Base-by-base conservation (phyloP, 441 rosid genomes). In the Euphorbia celastroides region DNA sequence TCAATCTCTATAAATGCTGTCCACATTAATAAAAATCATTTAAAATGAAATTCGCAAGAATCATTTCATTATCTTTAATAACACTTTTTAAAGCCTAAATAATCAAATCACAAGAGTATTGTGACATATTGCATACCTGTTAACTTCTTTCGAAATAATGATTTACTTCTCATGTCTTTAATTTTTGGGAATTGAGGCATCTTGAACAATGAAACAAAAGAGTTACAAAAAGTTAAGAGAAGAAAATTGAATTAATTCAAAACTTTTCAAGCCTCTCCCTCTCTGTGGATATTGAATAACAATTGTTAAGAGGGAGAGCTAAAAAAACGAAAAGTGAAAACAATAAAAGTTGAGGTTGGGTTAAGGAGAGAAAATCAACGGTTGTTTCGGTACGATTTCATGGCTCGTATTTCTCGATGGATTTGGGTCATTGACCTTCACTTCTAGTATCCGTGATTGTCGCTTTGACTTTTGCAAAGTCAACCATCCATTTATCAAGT, bases 341-440 rank as follows among this genome's bases (percentile, higher is more conserved):
- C 1, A 5, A 19, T 6, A 51, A 19, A 19, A 51, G 2, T 44
- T 19, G 14, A 9, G 12, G 56, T 20, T 51, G 13, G 27, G 2
- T 25, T 51, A 9, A 17, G 57, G 11, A 16, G 17, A 26, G 62
- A 42, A 30, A 67, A 51, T 54, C 55, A 80, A 78, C 86, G 87
- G 68, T 36, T 66, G 57, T 66, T 51, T 27, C 82, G 83, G 79
- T 75, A 44, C 28, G 41, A 41, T 28, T 41, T 70, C 3, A 23
- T 44, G 70, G 79, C 46, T 22, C 42, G 41, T 64, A 72, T n/a
- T 70, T 3, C 19, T 67, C 59, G 2, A 13, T 51, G 61, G 66
- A n/a, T 42, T 20, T 28, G n/a, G 51, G 67, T 26, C 0, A 36
- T 56, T 68, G 68, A 30, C 58, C 26, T 66, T 56, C 25, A 65